Evolutionary conservation across 1,284 basidiomycete genomes (phyloP), one percentile per base, ranked within the genome.

Genomic region (Pascua guehoae): DNA sequence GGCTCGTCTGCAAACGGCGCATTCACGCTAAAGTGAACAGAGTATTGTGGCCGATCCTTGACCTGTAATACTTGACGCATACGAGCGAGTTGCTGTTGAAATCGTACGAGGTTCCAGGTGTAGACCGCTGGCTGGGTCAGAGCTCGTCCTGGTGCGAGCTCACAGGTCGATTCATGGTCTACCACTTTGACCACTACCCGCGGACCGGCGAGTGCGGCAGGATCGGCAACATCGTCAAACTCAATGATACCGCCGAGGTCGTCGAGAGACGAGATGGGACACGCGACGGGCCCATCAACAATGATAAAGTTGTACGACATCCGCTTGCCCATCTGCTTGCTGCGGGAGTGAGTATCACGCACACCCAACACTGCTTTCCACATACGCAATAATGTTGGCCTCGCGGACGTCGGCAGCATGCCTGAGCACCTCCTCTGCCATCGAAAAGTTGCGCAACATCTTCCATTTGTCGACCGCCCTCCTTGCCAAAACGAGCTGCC

Each of bases 1-100:
- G 88, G 87, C 47, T 83, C 83, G 73, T 93, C 88, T 75, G 90
- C 93, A 79, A 98, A 98, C 1, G 91, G 88, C 73, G 93, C 90
- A 63, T 92, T 88, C 41, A 89, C 87, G 42, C 90, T 89, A 77
- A 98, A 95, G 75, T 98, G 94, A 62, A 88, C 87, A 15, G 89
- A 88, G 76, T 92, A 95, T 12, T 88, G 89, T 8, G 95, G 94
- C 55, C 88, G 86, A 75, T 93, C 89, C 66, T 94, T 89, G 73
- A 93, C 92, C n/a, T 86, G 86, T 17, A 88, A 90, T 39, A 95
- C 81, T 71, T 95, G 95, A 47, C 92, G 87, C 94, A 98, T 98
- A 64, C 90, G 88, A 62, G 87, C 86, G 8, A 98, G 80, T 60
- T 94, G 91, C 65, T 91, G 88, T 64, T 88, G 86, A 70, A 98